Conservation (phyloP, 2,329 filamentous ascomycete genomes). For the Apiospora aurea region DNA sequence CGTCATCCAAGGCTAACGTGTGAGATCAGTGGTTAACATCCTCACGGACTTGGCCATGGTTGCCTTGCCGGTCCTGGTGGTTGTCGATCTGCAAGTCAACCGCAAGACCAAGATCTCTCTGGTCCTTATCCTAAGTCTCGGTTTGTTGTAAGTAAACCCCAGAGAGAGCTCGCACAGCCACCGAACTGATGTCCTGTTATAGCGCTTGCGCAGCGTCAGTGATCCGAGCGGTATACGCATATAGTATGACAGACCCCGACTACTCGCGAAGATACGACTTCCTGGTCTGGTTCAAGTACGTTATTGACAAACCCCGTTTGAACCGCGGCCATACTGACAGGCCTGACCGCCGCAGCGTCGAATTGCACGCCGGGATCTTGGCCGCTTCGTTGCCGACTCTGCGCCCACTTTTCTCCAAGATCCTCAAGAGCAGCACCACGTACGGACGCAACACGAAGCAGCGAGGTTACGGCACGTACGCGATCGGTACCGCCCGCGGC, state of each 20-base stretch:
- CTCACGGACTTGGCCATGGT: constrained; percentile 27
- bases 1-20: neutral
- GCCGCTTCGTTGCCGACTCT: constrained; percentile 27
- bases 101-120: constrained; percentile 23
- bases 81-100: constrained; percentile 28
- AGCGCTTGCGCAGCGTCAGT: neutral
- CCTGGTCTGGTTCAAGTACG: constrained; percentile 11
- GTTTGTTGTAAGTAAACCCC: constrained; percentile 18
- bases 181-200: neutral
- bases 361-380: constrained; percentile 27
- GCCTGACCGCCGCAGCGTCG: constrained; percentile 14
- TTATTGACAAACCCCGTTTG: neutral
- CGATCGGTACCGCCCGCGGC: neutral
- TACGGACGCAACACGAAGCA: neutral
- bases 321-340: neutral
- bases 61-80: constrained; percentile 24
- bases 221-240: neutral
- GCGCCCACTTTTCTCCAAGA: constrained; percentile 26
- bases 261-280: constrained; percentile 9
- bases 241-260: neutral
- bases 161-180: neutral
- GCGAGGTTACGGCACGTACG: neutral
- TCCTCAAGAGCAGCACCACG: constrained; percentile 25
- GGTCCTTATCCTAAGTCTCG: constrained; percentile 25
- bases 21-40: constrained; percentile 21